These are phyloP conservation scores for Penstemon newberryi DNA, from an alignment of 257 asterid genomes.

Conservation along the genomic window DNA sequence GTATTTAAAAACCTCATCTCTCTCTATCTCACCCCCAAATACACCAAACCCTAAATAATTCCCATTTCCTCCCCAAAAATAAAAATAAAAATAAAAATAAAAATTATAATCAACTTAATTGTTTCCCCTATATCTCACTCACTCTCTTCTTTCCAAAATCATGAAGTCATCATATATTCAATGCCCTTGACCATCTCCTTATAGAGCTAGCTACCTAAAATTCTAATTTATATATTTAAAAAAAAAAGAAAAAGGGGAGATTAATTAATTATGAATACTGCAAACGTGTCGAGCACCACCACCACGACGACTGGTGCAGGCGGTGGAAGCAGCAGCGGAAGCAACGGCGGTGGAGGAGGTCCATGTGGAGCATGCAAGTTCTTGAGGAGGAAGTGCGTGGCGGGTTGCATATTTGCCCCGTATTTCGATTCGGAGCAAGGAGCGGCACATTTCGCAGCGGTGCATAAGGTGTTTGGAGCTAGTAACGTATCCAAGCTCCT, in stretches of 20 bases:
- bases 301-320: slow-evolving; percentile 30
- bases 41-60: slow-evolving; percentile 66
- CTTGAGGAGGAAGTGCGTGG: slow-evolving; percentile 84
- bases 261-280: slow-evolving; percentile 40
- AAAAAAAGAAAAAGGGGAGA: too few species aligned
- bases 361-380: slow-evolving; percentile 99
- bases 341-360: slow-evolving; percentile 52
- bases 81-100: too few species aligned
- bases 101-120: too few species aligned
- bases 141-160: slow-evolving; percentile 16
- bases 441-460: slow-evolving; percentile 96
- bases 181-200: background rate
- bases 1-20: slow-evolving; percentile 41
- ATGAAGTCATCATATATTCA: slow-evolving; percentile 3
- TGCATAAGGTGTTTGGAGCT: slow-evolving; percentile 96
- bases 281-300: slow-evolving; percentile 42
- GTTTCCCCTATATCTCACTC: too few species aligned
- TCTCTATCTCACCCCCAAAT: slow-evolving; percentile 35
- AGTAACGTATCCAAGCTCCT: slow-evolving; percentile 93
- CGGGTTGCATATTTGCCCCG: slow-evolving; percentile 89
- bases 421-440: slow-evolving; percentile 96
- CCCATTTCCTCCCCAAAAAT: background rate
- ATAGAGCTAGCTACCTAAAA: background rate
- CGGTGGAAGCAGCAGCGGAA: slow-evolving; percentile 30
- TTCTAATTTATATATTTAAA: background rate